A percentile compares a stretch with the other conserved stretches of the same genome.
Evolutionary conservation across 768 basidiomycete genomes (phyloP).

Genomic region (Rhodocollybia butyracea): DNA sequence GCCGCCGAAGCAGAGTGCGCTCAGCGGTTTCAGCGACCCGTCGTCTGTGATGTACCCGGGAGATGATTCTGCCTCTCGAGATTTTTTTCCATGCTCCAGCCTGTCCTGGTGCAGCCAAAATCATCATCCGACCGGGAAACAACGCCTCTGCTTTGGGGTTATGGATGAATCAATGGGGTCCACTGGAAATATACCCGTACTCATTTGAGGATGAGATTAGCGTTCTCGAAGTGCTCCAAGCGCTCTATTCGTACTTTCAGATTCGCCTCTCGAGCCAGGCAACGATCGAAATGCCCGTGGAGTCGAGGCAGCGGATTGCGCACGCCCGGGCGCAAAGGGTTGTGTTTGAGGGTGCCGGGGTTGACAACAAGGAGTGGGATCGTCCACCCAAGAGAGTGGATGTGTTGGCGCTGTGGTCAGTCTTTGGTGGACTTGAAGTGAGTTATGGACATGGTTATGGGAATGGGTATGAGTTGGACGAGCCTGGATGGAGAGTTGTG

Average conservation of each 20-base stretch:
- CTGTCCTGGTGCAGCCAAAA: slow-evolving; percentile 1
- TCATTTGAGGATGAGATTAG: not conserved
- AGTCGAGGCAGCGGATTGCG: not conserved
- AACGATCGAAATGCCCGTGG: not conserved
- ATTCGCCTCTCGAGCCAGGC: not conserved
- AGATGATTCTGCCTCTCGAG: not conserved
- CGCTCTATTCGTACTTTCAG: not conserved
- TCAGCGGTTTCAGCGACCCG: not conserved
- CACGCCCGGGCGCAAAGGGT: not conserved
- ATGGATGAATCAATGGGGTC: slow-evolving; percentile 1
- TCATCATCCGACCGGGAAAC: not conserved
- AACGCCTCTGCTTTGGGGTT: not conserved
- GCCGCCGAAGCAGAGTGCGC: not conserved
- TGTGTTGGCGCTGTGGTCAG: not conserved
- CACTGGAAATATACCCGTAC: not conserved
- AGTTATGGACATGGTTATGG: not conserved
- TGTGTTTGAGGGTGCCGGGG: not conserved
- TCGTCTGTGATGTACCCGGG: not conserved
- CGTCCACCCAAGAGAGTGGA: not conserved
- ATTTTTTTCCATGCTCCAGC: not conserved
- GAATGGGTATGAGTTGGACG: not conserved
- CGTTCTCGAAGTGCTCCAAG: not conserved
- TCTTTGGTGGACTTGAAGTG: not conserved
- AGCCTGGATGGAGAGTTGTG: slow-evolving; percentile 3
- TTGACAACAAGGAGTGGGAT: not conserved